These are phyloP conservation scores for Trametes cingulata DNA, from an alignment of 768 basidiomycete species.

Conservation along the genomic window DNA sequence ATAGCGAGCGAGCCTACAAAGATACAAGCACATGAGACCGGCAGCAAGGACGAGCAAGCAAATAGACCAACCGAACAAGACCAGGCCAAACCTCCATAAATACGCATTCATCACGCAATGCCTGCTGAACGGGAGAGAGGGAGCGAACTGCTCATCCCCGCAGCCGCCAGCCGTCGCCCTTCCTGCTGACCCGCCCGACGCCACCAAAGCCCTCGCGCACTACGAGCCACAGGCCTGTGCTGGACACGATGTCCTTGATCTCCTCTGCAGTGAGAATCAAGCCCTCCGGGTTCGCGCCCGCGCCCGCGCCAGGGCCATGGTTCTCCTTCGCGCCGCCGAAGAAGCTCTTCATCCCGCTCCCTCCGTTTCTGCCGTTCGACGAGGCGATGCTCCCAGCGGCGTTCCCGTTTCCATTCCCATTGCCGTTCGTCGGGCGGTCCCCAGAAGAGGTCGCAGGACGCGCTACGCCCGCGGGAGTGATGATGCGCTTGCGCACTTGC, in stretches of 20 bases:
- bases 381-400: not conserved
- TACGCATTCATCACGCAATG: not conserved
- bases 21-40: not conserved
- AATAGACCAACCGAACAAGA: not conserved
- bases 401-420: slow-evolving; percentile 22
- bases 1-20: slow-evolving; percentile 5
- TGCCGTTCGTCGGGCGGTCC: slow-evolving; percentile 10
- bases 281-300: slow-evolving; percentile 34
- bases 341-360: slow-evolving; percentile 11
- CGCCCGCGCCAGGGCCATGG: slow-evolving; percentile 6
- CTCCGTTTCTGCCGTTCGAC: slow-evolving; percentile 24
- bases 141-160: slow-evolving; percentile 44
- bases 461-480: slow-evolving; percentile 37
- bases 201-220: slow-evolving; percentile 94
- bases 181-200: slow-evolving; percentile 74
- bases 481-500: slow-evolving; percentile 50
- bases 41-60: not conserved
- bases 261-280: slow-evolving; percentile 83
- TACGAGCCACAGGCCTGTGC: slow-evolving; percentile 87
- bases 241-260: slow-evolving; percentile 89
- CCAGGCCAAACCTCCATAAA: not conserved
- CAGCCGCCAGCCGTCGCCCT: slow-evolving; percentile 80
- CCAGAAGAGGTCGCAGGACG: slow-evolving; percentile 24
- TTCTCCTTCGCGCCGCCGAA: slow-evolving; percentile 11
- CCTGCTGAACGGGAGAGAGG: not conserved